Percentiles rank a stretch among this genome's conserved stretches.
phyloP scores from a whole-genome alignment of 495 filamentous ascomycete genomes.

The Aspergillus conjunctus region DNA sequence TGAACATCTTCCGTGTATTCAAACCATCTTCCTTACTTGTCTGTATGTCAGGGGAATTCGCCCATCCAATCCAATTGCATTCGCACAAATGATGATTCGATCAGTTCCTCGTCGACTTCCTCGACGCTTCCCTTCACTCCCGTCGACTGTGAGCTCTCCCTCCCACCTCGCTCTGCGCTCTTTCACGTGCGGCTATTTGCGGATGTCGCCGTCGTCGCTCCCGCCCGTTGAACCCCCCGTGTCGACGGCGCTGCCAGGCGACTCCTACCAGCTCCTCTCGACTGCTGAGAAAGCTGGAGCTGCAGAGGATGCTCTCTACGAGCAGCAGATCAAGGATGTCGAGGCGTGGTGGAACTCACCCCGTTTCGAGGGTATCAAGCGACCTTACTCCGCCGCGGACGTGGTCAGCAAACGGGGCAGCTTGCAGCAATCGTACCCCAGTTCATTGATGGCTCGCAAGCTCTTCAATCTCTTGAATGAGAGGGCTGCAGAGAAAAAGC shows the following conservation, averaged over 20 bases:
- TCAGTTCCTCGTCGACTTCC: slow-evolving; percentile 40
- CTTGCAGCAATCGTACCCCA: slow-evolving; percentile 83
- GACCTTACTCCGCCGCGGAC: slow-evolving; percentile 87
- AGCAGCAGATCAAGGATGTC: slow-evolving; percentile 77
- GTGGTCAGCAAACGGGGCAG: slow-evolving; percentile 91
- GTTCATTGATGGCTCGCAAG: slow-evolving; percentile 90
- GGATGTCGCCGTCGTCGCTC: slow-evolving; percentile 42
- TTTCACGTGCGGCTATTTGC: slow-evolving; percentile 49
- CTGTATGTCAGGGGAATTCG: not conserved
- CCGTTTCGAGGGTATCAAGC: slow-evolving; percentile 84
- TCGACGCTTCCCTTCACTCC: slow-evolving; percentile 31
- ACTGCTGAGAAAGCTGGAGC: slow-evolving; percentile 69
- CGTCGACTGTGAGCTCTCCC: slow-evolving; percentile 25
- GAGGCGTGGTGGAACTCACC: slow-evolving; percentile 84
- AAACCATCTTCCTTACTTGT: not conserved
- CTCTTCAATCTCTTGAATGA: slow-evolving; percentile 85
- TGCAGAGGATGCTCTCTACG: slow-evolving; percentile 80
- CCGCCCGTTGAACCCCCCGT: slow-evolving; percentile 53
- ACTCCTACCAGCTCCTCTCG: slow-evolving; percentile 79
- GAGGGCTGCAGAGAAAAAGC: slow-evolving; percentile 71
- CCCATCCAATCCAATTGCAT: not conserved
- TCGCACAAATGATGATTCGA: slow-evolving; percentile 37
- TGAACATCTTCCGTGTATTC: slow-evolving; percentile 5
- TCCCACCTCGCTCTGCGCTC: slow-evolving; percentile 37
- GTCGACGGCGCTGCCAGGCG: slow-evolving; percentile 61